A percentile compares a stretch with the other conserved stretches of the same genome.
Conservation (phyloP, 352 stramenopile genomes). For the Phytopythium chamaehyphon region DNA sequence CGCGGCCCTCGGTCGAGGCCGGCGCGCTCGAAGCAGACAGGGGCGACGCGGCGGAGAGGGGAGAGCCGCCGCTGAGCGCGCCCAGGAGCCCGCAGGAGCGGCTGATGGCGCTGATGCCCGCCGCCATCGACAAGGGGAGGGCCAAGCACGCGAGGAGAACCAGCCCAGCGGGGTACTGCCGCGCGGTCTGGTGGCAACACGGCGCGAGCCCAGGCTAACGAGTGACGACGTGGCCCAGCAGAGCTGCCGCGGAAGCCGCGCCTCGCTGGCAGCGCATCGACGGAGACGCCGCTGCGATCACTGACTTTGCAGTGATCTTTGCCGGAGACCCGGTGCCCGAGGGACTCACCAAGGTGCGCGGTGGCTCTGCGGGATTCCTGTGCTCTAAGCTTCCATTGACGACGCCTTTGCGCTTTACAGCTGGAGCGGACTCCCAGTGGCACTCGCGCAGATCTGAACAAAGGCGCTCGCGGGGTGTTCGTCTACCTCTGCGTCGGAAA, state of each 20-base stretch:
- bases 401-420: conserved; percentile 14
- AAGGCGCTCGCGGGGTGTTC: conserved; percentile 70
- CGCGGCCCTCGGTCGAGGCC: background rate
- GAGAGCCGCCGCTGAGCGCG: conserved; percentile 11
- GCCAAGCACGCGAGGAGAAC: conserved; percentile 24
- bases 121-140: conserved; percentile 49
- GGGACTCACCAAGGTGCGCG: conserved; percentile 63
- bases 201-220: background rate
- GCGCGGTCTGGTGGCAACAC: background rate
- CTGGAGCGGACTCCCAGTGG: conserved; percentile 72
- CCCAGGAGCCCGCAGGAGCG: conserved; percentile 61
- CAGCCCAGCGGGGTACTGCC: conserved; percentile 27
- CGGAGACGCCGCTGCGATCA: conserved; percentile 48
- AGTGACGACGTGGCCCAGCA: conserved; percentile 1
- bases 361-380: background rate
- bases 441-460: conserved; percentile 76
- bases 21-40: no score
- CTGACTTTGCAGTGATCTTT: conserved; percentile 74
- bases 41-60: no score
- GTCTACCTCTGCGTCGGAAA: conserved; percentile 70
- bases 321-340: conserved; percentile 66
- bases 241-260: conserved; percentile 1
- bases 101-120: conserved; percentile 32
- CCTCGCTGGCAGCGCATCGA: conserved; percentile 51
- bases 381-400: conserved; percentile 1